Evolutionary conservation across 768 basidiomycete species (phyloP).

Genomic region (Russula emetica): DNA sequence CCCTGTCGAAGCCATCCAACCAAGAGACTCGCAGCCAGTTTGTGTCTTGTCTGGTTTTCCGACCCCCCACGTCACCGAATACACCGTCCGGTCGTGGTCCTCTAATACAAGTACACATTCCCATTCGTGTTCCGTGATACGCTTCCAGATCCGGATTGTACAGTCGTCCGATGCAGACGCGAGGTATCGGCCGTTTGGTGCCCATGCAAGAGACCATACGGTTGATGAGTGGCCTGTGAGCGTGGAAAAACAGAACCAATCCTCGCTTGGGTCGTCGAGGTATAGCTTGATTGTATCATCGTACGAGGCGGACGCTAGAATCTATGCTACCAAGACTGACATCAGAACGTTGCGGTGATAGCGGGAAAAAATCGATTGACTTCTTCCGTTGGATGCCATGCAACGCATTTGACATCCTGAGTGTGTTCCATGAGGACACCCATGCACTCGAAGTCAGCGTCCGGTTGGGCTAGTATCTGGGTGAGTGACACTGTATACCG

Average conservation of each 20-base stretch:
- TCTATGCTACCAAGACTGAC: constrained; percentile 46
- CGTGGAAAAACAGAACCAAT: constrained; percentile 88
- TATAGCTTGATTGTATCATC: constrained; percentile 95
- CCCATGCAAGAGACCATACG: constrained; percentile 87
- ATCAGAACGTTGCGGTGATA: constrained; percentile 14
- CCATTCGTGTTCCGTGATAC: constrained; percentile 58
- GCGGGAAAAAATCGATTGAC: constrained; percentile 32
- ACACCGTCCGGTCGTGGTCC: constrained; percentile 73
- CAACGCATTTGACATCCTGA: constrained; percentile 93
- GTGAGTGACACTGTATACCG: constrained; percentile 4
- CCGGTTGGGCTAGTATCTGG: constrained; percentile 66
- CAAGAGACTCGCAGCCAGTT: constrained; percentile 43
- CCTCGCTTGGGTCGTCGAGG: constrained; percentile 87
- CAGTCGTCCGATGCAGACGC: constrained; percentile 85
- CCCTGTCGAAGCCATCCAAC: constrained; percentile 82
- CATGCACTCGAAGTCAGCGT: constrained; percentile 91
- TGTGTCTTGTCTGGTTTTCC: constrained; percentile 32
- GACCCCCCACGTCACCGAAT: constrained; percentile 71
- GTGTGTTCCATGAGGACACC: constrained; percentile 94
- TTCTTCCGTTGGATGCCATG: constrained; percentile 96
- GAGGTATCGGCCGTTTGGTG: constrained; percentile 71
- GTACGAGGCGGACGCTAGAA: constrained; percentile 94
- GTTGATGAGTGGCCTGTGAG: constrained; percentile 80
- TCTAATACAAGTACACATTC: constrained; percentile 54
- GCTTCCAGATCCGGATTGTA: constrained; percentile 82